These are phyloP conservation scores for Vigna radiata DNA, from an alignment of 306 rosid species.

Conservation along the genomic window DNA sequence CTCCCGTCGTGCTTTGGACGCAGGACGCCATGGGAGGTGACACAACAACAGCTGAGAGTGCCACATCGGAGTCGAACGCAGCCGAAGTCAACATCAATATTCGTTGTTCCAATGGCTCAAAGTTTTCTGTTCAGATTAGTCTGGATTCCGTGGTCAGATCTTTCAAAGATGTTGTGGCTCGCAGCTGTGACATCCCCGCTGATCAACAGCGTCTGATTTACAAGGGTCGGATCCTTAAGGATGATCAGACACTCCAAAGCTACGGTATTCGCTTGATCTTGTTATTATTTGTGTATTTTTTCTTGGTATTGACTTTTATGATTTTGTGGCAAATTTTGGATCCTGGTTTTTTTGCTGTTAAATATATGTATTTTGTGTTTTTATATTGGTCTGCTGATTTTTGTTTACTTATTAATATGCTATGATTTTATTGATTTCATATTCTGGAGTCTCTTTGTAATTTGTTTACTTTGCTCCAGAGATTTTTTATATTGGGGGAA, in stretches of 20 bases:
- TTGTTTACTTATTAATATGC: not conserved
- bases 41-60: constrained; percentile 50
- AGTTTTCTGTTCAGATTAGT: constrained; percentile 62
- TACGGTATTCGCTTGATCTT: constrained; percentile 69
- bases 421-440: constrained; percentile 8
- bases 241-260: constrained; percentile 78
- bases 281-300: not conserved
- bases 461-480: not conserved
- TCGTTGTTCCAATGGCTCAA: constrained; percentile 79
- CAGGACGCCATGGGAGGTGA: constrained; percentile 71
- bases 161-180: constrained; percentile 64
- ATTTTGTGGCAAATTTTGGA: not conserved
- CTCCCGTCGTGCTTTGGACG: constrained; percentile 49
- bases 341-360: not conserved
- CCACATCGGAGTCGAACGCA: constrained; percentile 42
- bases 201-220: constrained; percentile 88
- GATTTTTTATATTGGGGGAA: not conserved
- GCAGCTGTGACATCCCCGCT: constrained; percentile 61
- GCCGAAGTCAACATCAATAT: constrained; percentile 63
- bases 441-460: not conserved
- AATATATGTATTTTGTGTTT: not conserved
- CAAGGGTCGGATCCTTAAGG: constrained; percentile 87
- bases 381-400: constrained; percentile 1
- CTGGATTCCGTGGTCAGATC: constrained; percentile 65
- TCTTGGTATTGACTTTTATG: not conserved